These are phyloP conservation scores for Chenopodium formosanum DNA, from an alignment of 148 eudicot species.

Conservation along the genomic window DNA sequence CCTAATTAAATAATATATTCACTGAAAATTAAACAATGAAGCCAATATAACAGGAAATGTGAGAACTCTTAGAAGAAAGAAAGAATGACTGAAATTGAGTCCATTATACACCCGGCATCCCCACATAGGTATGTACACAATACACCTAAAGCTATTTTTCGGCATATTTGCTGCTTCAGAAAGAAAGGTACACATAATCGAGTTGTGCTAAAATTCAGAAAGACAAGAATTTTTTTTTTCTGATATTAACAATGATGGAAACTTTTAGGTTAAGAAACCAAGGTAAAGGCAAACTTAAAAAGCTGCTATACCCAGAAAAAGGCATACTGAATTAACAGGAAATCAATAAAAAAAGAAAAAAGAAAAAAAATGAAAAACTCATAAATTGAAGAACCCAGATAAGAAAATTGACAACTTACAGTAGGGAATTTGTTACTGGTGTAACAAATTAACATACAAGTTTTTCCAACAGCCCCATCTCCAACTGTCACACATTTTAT, in stretches of 20 bases:
- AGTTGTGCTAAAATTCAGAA: neutral
- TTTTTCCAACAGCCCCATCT: conserved; percentile 86
- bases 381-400: conserved; percentile 15
- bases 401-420: conserved; percentile 37
- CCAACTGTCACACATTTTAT: conserved; percentile 91
- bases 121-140: no score
- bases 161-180: no score
- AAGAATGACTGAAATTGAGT: conserved; percentile 1
- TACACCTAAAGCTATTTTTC: no score
- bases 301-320: conserved; percentile 23
- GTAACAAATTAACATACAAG: conserved; percentile 84
- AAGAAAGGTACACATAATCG: neutral
- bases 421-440: conserved; percentile 87
- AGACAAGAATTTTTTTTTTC: neutral
- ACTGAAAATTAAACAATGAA: neutral
- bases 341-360: neutral
- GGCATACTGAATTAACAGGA: neutral
- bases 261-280: conserved; percentile 26
- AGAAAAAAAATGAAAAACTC: neutral
- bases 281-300: conserved; percentile 16
- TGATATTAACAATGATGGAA: neutral
- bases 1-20: neutral
- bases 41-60: neutral
- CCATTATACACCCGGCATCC: no score
- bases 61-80: neutral